Percentiles rank a stretch among this genome's conserved stretches.
These are phyloP conservation scores for Aaosphaeria pasadenensis DNA, from an alignment of 2,329 filamentous ascomycete genomes.

Conservation along the genomic window DNA sequence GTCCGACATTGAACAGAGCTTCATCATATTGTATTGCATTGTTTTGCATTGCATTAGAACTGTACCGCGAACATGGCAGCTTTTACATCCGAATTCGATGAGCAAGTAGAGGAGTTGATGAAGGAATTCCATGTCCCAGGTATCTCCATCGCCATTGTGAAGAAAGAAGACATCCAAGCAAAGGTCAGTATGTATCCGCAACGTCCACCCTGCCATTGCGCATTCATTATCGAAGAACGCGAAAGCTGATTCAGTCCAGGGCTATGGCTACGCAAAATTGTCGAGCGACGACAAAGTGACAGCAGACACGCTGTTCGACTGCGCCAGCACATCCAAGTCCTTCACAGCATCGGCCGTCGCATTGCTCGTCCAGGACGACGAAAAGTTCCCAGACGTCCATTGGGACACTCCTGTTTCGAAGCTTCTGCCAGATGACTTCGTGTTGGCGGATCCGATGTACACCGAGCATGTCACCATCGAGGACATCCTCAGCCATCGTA, in stretches of 20 bases:
- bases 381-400: slow-evolving; percentile 35
- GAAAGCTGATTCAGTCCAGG: neutral
- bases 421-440: slow-evolving; percentile 53
- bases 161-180: neutral
- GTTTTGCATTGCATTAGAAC: too few species aligned
- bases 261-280: neutral
- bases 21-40: too few species aligned
- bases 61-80: too few species aligned
- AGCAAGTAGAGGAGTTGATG: neutral
- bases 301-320: slow-evolving; percentile 52
- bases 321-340: slow-evolving; percentile 57
- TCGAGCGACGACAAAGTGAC: slow-evolving; percentile 4
- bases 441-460: slow-evolving; percentile 46
- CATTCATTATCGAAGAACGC: neutral
- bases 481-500: slow-evolving; percentile 54
- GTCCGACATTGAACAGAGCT: too few species aligned
- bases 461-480: slow-evolving; percentile 53
- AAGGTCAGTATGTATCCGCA: neutral
- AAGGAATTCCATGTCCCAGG: neutral
- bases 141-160: neutral
- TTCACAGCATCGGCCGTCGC: slow-evolving; percentile 52
- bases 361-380: slow-evolving; percentile 48
- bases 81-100: neutral
- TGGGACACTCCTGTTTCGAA: slow-evolving; percentile 49
- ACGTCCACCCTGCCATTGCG: neutral